phyloP scores from a whole-genome alignment of 371 early-diverging fungal genomes.

The Actinomucor elegans region DNA sequence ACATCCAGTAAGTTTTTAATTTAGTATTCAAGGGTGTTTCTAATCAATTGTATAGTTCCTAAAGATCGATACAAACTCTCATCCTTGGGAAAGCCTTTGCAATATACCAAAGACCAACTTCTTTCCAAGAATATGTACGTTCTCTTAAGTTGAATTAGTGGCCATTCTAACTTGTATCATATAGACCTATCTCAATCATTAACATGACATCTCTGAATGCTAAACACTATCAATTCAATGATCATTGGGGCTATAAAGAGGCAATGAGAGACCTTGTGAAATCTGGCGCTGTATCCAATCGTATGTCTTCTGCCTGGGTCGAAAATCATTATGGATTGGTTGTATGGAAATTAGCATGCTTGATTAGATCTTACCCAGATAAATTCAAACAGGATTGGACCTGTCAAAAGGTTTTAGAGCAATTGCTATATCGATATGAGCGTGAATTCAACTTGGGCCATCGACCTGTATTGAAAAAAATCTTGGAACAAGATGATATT shows the following conservation, averaged over 20 bases:
- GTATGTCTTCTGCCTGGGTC: slow-evolving; percentile 59
- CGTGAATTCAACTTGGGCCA: slow-evolving; percentile 68
- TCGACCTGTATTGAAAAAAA: slow-evolving; percentile 65
- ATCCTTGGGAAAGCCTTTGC: slow-evolving; percentile 21
- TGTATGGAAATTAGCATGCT: slow-evolving; percentile 73
- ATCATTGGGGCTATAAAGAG: slow-evolving; percentile 48
- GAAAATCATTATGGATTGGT: slow-evolving; percentile 72
- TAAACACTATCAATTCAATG: slow-evolving; percentile 23
- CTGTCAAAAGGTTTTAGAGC: slow-evolving; percentile 50
- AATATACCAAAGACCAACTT: slow-evolving; percentile 15
- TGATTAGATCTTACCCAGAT: slow-evolving; percentile 60
- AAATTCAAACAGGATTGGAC: slow-evolving; percentile 43
- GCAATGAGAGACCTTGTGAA: slow-evolving; percentile 39
- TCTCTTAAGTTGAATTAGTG: not conserved
- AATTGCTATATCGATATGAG: slow-evolving; percentile 70
- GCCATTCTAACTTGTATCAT: not conserved
- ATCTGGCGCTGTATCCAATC: slow-evolving; percentile 38
- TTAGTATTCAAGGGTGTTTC: too few relatives aligned
- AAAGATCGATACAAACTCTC: slow-evolving; percentile 4
- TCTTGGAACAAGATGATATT: slow-evolving; percentile 70
- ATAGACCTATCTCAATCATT: slow-evolving; percentile 11
- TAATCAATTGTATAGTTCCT: not conserved
- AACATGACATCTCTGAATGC: slow-evolving; percentile 37
- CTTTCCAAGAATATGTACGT: slow-evolving; percentile 22
- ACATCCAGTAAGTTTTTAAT: slow-evolving; percentile 26